Conservation (phyloP, 2,329 filamentous ascomycete genomes). For the Dothistroma pini region DNA sequence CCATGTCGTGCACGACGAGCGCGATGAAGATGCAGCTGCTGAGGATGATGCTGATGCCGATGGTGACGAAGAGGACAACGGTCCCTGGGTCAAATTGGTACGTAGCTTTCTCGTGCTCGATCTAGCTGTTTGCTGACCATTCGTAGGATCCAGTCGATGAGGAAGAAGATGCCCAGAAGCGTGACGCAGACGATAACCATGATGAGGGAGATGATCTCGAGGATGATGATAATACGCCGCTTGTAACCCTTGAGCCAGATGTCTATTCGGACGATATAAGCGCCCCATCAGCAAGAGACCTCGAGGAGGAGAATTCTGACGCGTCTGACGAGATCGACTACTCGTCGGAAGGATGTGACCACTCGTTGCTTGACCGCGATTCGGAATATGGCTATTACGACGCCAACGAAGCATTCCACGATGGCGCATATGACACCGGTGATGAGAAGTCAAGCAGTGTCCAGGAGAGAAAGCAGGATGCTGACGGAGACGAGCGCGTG, state of each 20-base stretch:
- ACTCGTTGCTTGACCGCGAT: neutral
- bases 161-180: neutral
- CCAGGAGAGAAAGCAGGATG: neutral
- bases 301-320: neutral
- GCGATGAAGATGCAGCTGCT: slow-evolving; percentile 54
- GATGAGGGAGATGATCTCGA: neutral
- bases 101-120: neutral
- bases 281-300: neutral
- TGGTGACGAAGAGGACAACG: slow-evolving; percentile 3
- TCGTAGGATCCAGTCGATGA: neutral
- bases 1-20: slow-evolving; percentile 43
- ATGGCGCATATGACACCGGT: neutral
- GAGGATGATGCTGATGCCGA: slow-evolving; percentile 15
- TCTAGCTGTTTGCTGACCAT: neutral
- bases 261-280: neutral
- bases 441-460: neutral
- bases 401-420: neutral
- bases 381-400: neutral
- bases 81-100: neutral
- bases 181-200: neutral
- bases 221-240: neutral
- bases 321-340: slow-evolving; percentile 4
- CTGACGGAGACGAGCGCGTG: neutral
- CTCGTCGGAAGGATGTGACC: slow-evolving; percentile 7
- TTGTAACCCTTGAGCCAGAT: neutral